Base-by-base conservation (phyloP, 441 rosid species). In the Pelargonium citronellum region DNA sequence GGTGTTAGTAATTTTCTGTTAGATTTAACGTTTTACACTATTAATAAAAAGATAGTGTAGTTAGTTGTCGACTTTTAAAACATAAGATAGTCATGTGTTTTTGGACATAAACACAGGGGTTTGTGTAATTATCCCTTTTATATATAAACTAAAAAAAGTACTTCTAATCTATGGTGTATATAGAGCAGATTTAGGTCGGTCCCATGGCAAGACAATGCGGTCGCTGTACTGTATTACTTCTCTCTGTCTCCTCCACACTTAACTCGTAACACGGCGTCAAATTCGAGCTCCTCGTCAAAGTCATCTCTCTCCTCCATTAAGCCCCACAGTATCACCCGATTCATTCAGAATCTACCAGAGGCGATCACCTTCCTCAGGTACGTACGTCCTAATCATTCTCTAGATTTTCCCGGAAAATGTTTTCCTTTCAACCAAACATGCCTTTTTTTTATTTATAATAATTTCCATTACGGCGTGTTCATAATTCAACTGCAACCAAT, bases 301-400 rank as follows among this genome's bases (percentile, higher is more conserved):
- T 22, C 64, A 20, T 44, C 49, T 44, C 49, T 44, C 49, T 24
- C 64, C 37, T 30, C 37, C 37, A 30, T 30, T 30, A 30, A 30
- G 37, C 37, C 27, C 64, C 64, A 24, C 27, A 60, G 24, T 16
- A 55, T 55, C 61, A 24, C 61, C 19, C 64, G 64, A 60, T 60
- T 22, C 37, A 60, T 60, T 60, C 64, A 60, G 64, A 60, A 60
- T 60, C 64, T 60, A 22, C 12, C 37, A 60, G 64, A 60, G 34
- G 27, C 64, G 34, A 27, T 58, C 37, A 30, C 64, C 13, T 20
- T 60, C 12, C 11, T 24, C 64, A 60, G 64, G 64, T 60, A 24
- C 64, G 64, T 22, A n/a, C n/a, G n/a, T n/a, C 24, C 34, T 4
- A 60, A 7, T 60, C 11, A 11, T 22, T 60, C 22, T 58, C 64